Conservation (phyloP, 768 basidiomycete genomes). For the Hysterangium stoloniferum region DNA sequence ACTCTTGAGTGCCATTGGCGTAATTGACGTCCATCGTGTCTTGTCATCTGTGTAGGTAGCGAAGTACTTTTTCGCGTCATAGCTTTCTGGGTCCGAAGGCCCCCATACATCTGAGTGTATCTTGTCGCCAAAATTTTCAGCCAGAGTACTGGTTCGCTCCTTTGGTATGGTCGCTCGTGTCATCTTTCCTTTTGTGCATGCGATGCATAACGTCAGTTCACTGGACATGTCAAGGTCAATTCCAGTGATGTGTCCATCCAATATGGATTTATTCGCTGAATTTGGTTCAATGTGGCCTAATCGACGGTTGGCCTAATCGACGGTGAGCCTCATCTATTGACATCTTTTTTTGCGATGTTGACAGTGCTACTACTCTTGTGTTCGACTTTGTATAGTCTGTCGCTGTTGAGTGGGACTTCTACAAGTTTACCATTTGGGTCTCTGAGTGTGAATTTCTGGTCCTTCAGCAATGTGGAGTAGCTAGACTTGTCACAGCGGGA, state of each 20-base stretch:
- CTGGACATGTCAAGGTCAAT: conserved; percentile 18
- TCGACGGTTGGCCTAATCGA: conserved; percentile 25
- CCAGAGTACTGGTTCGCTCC: conserved; percentile 18
- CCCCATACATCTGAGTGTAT: conserved; percentile 23
- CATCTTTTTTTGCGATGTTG: too few relatives aligned
- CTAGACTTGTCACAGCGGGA: too few relatives aligned
- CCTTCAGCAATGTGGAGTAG: too few relatives aligned
- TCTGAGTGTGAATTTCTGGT: too few relatives aligned
- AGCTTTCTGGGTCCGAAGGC: too few relatives aligned
- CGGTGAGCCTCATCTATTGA: too few relatives aligned
- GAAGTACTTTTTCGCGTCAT: conserved; percentile 17
- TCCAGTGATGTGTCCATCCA: conserved; percentile 26
- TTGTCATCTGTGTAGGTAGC: conserved; percentile 16
- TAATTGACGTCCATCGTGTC: conserved; percentile 18
- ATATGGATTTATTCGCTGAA: conserved; percentile 19
- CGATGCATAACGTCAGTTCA: conserved; percentile 29
- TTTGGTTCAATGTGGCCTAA: conserved; percentile 29
- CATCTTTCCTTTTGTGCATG: conserved; percentile 36
- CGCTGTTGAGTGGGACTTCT: too few relatives aligned
- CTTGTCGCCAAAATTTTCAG: conserved; percentile 30
- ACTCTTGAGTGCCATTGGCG: conserved; percentile 27
- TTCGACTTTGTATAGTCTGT: too few relatives aligned
- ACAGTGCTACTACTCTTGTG: too few relatives aligned
- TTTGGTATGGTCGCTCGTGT: conserved; percentile 26
- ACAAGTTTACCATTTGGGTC: too few relatives aligned